Evolutionary conservation across 129 eudicot species (phyloP), one percentile per base, ranked within the genome.

Genomic region (Pulicaria dysenterica): DNA sequence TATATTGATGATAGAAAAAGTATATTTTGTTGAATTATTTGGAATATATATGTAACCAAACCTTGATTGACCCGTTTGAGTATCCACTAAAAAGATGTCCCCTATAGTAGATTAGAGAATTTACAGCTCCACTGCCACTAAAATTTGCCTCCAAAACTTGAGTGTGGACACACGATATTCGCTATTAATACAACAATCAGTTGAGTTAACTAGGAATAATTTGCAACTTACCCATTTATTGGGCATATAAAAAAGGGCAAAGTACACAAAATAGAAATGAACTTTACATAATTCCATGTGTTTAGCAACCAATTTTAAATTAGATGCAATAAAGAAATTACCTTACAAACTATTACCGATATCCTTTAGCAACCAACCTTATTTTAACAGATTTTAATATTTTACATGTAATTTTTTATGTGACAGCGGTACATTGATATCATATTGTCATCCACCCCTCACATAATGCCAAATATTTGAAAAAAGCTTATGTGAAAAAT

Each of bases 151-250:
- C 97, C 77, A 91, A 76, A 54, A 83, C 46, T 80, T 91, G 97
- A 50, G 91, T 88, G 41, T 91, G 97, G 59, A 91, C 95, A 56
- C 97, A 91, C 54, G 95, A 87, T 79, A 91, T 91, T 74, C 91
- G 70, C 97, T 91, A 88, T 59, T 7, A 72, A 65, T 17, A 38
- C 46, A 47, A 49, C 13, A 12, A 68, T 40, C 6, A 64, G 41
- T 45, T 73, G 34, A 70, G 70, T 43, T 62, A 58, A 50, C 58
- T 60, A 67, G 8, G 8, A 70, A n/a, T n/a, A 44, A 61, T 17
- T 13, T 11, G 11, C 24, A n/a, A 77, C 91, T 80, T 79, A 91
- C 91, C 89, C 91, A 85, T 85, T 84, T 85, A 80, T 91, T 88
- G 3, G 89, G 95, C 75, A 79, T 83, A 78, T 85, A 74, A 75